Conservation (phyloP, 2,329 filamentous ascomycete species). For the Claviceps capensis region DNA sequence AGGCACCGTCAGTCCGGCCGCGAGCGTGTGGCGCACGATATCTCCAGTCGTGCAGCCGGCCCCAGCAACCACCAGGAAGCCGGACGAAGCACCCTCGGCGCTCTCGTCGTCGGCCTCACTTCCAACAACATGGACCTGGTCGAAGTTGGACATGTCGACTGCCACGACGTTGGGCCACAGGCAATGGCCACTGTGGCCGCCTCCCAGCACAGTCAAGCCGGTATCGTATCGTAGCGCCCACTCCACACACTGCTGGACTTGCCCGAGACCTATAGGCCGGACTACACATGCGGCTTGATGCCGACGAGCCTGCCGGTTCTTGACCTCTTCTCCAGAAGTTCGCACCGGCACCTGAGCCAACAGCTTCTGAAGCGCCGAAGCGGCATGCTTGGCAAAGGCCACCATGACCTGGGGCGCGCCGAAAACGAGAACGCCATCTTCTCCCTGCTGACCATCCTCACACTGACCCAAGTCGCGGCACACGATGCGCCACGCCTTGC, state of each 20-base stretch:
- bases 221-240: conserved; percentile 33
- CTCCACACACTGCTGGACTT: conserved; percentile 40
- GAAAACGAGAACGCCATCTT: conserved; percentile 27
- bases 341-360: conserved; percentile 24
- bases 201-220: conserved; percentile 31
- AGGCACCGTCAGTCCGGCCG: conserved; percentile 38
- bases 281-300: conserved; percentile 29
- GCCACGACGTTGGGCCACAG: conserved; percentile 36
- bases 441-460: conserved; percentile 19
- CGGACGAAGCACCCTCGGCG: conserved; percentile 5
- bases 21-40: conserved; percentile 30
- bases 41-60: conserved; percentile 43
- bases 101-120: background rate
- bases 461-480: conserved; percentile 33
- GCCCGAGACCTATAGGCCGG: conserved; percentile 27
- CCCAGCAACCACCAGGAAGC: conserved; percentile 32
- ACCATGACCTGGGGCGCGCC: conserved; percentile 35
- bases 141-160: conserved; percentile 45
- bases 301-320: conserved; percentile 36
- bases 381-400: conserved; percentile 26
- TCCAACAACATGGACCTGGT: conserved; percentile 30
- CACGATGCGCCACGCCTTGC: conserved; percentile 31
- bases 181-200: conserved; percentile 48
- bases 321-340: conserved; percentile 19
- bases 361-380: conserved; percentile 26